phyloP scores from a whole-genome alignment of 2,329 filamentous ascomycete genomes.

The Fusarium ambrosium region DNA sequence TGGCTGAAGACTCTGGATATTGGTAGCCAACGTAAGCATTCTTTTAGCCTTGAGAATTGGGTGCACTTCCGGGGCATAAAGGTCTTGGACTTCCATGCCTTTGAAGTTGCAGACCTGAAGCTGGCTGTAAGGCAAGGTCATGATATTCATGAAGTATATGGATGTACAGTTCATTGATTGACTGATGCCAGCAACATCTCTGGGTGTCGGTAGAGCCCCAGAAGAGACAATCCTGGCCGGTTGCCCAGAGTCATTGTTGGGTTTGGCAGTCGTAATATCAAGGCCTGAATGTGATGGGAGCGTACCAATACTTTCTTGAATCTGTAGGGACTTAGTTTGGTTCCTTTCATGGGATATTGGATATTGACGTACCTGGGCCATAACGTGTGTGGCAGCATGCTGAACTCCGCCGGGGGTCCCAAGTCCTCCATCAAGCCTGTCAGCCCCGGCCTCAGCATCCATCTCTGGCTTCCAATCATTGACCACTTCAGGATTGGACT shows the following conservation, averaged over 20 bases:
- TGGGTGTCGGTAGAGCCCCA: neutral
- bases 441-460: neutral
- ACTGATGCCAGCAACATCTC: neutral
- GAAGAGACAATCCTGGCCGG: neutral
- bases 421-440: neutral
- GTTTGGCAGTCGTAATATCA: neutral
- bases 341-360: neutral
- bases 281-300: neutral
- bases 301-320: neutral
- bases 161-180: neutral
- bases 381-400: neutral
- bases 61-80: neutral
- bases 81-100: neutral
- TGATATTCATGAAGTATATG: neutral
- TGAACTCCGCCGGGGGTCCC: neutral
- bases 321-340: neutral
- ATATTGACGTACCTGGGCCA: neutral
- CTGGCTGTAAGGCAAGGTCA: neutral
- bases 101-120: neutral
- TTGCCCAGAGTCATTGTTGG: neutral
- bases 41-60: neutral
- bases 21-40: neutral
- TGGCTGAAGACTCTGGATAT: neutral
- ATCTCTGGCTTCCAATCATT: slow-evolving; percentile 32
- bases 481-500: slow-evolving; percentile 44